These are phyloP conservation scores for Anacardium occidentale DNA, from an alignment of 345 rosid species.

Conservation along the genomic window DNA sequence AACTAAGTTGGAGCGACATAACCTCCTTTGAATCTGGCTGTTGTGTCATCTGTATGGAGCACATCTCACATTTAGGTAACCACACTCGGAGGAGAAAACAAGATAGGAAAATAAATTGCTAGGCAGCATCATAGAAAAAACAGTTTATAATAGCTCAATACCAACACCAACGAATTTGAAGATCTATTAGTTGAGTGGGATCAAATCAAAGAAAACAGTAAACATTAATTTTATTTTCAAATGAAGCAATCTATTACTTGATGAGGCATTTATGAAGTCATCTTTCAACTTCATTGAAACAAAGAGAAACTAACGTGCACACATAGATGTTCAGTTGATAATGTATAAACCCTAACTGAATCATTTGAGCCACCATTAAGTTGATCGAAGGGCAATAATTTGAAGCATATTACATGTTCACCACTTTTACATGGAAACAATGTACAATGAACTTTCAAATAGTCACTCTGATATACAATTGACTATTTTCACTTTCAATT, in stretches of 20 bases:
- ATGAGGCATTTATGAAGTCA: neutral
- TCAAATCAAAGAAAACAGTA: neutral
- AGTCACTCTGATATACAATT: neutral
- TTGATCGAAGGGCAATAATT: neutral
- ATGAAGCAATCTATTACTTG: neutral
- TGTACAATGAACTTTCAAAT: neutral
- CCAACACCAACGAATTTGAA: no score
- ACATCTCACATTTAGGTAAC: neutral
- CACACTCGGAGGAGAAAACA: neutral
- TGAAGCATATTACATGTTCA: neutral
- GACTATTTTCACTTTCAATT: neutral
- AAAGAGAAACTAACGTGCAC: neutral
- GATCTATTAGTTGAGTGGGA: neutral
- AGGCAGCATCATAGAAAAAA: neutral
- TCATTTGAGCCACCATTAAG: neutral
- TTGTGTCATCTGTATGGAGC: neutral
- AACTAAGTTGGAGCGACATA: constrained; percentile 3
- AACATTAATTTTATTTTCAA: neutral
- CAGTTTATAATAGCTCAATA: neutral
- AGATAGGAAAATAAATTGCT: neutral
- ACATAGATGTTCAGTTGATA: neutral
- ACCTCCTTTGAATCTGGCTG: neutral
- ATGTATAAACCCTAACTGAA: neutral
- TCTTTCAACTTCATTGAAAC: neutral
- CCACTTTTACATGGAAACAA: neutral